Evolutionary conservation across 2,329 filamentous ascomycete genomes (phyloP).

Genomic region (Herpomyces periplanetae): DNA sequence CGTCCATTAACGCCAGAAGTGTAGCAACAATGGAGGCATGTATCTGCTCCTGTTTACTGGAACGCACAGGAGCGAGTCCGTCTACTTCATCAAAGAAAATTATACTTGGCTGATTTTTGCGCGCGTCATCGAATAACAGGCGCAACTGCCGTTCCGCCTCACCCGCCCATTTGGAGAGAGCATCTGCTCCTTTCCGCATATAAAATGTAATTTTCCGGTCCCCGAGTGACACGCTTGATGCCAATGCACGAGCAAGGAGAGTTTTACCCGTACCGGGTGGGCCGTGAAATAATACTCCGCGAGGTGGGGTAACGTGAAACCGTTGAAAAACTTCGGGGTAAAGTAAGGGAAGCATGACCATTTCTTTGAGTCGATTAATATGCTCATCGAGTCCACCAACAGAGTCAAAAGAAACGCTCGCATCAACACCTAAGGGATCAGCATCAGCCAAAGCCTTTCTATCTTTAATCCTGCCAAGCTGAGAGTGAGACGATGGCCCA

Average conservation of each 20-base stretch:
- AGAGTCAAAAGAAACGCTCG: constrained; percentile 68
- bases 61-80: constrained; percentile 60
- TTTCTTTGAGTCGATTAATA: constrained; percentile 90
- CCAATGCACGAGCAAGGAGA: constrained; percentile 60
- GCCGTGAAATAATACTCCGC: constrained; percentile 81
- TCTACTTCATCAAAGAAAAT: constrained; percentile 99
- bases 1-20: constrained; percentile 72
- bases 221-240: constrained; percentile 54
- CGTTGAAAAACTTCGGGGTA: constrained; percentile 76
- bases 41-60: constrained; percentile 93
- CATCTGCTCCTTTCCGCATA: constrained; percentile 95
- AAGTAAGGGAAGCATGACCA: constrained; percentile 70
- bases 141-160: constrained; percentile 85
- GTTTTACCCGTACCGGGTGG: constrained; percentile 94
- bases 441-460: constrained; percentile 67
- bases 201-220: constrained; percentile 92
- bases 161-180: constrained; percentile 91
- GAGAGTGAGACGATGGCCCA: constrained; percentile 20
- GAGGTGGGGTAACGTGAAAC: constrained; percentile 69
- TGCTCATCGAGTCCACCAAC: constrained; percentile 72
- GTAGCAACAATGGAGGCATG: constrained; percentile 91
- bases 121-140: constrained; percentile 69
- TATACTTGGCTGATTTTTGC: constrained; percentile 83
- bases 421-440: constrained; percentile 66
- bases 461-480: constrained; percentile 73